Conservation (phyloP, 495 filamentous ascomycete genomes). For the Penicillium riverlandense region DNA sequence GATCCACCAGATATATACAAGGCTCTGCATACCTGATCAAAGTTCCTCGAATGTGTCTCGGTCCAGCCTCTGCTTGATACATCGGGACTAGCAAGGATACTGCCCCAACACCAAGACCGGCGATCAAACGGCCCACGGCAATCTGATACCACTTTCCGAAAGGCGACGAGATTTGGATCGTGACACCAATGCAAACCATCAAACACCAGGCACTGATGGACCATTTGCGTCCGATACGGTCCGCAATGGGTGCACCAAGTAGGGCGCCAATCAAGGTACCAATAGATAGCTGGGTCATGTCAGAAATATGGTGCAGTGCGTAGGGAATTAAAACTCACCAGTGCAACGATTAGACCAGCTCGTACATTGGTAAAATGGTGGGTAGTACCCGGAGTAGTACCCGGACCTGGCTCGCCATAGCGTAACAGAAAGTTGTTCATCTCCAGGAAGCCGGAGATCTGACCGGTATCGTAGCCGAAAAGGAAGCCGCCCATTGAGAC, state of each 20-base stretch:
- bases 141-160: conserved; percentile 43
- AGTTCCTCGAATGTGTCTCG: conserved; percentile 55
- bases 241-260: conserved; percentile 45
- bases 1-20: neutral
- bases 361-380: conserved; percentile 39
- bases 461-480: conserved; percentile 35
- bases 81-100: conserved; percentile 63
- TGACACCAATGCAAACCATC: conserved; percentile 54
- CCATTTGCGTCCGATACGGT: conserved; percentile 45
- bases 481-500: conserved; percentile 64
- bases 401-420: conserved; percentile 22
- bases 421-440: conserved; percentile 41
- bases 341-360: conserved; percentile 41
- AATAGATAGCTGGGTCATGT: conserved; percentile 38
- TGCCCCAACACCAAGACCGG: conserved; percentile 60
- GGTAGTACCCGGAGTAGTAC: conserved; percentile 7
- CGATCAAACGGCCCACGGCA: conserved; percentile 46
- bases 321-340: conserved; percentile 12
- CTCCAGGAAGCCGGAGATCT: conserved; percentile 48
- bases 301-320: neutral
- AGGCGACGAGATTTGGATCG: conserved; percentile 56
- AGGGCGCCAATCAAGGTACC: conserved; percentile 63
- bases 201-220: conserved; percentile 46
- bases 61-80: conserved; percentile 64
- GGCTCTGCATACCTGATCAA: conserved; percentile 42